Percentiles rank a stretch among this genome's conserved stretches.
Evolutionary conservation across 2,329 filamentous ascomycete species (phyloP).

Genomic region (Alternaria arborescens): DNA sequence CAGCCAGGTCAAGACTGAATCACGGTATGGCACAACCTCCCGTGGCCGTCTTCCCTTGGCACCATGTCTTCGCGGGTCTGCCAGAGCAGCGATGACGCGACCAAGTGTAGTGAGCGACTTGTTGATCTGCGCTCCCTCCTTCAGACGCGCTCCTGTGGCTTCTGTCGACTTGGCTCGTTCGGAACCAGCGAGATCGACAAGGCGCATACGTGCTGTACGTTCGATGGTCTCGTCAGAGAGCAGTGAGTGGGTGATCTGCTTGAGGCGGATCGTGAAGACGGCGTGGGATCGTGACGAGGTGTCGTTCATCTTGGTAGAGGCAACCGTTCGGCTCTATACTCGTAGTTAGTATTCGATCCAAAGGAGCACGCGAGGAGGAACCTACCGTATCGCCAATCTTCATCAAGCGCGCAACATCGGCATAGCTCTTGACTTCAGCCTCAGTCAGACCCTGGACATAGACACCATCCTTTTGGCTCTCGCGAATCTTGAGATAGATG

Average conservation of each 20-base stretch:
- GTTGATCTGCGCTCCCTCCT: slow-evolving; percentile 98
- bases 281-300: slow-evolving; percentile 95
- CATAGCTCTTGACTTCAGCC: slow-evolving; percentile 84
- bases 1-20: slow-evolving; percentile 84
- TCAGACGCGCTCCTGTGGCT: slow-evolving; percentile 86
- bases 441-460: slow-evolving; percentile 98
- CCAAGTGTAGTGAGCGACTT: slow-evolving; percentile 96
- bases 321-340: slow-evolving; percentile 76
- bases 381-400: slow-evolving; percentile 76
- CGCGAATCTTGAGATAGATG: slow-evolving; percentile 95
- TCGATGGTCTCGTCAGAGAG: slow-evolving; percentile 98
- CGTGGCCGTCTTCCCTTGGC: slow-evolving; percentile 53
- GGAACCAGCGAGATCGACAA: slow-evolving; percentile 94
- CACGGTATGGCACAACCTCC: slow-evolving; percentile 88
- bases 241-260: slow-evolving; percentile 97
- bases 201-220: slow-evolving; percentile 87
- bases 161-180: slow-evolving; percentile 96
- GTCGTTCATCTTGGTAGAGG: slow-evolving; percentile 99
- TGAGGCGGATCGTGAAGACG: slow-evolving; percentile 97
- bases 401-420: slow-evolving; percentile 91
- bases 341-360: slow-evolving; percentile 14
- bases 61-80: slow-evolving; percentile 67
- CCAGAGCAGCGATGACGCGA: slow-evolving; percentile 91
- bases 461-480: slow-evolving; percentile 92
- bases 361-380: neutral